These are phyloP conservation scores for Halocafeteria seosinensis DNA, from an alignment of 108 stramenopile genomes.

Conservation along the genomic window DNA sequence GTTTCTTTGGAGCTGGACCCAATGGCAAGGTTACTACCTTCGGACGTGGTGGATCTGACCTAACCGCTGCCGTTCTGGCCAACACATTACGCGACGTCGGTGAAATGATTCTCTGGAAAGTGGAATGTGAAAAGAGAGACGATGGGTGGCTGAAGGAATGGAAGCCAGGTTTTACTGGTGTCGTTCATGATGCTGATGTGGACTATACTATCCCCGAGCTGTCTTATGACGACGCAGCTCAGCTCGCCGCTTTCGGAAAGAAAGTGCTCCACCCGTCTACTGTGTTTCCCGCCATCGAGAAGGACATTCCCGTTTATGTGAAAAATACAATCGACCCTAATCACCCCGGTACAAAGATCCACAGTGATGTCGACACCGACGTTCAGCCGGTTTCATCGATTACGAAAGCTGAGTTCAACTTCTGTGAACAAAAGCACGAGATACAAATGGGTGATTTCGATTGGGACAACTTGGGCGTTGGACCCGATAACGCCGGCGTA, in stretches of 20 bases:
- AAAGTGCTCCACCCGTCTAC: not conserved
- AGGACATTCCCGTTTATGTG: not conserved
- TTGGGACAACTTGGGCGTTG: too few species aligned
- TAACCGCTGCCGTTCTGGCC: not conserved
- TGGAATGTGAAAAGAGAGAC: not conserved
- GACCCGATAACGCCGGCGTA: not conserved
- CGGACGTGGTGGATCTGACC: not conserved
- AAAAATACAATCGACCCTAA: not conserved
- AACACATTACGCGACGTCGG: not conserved
- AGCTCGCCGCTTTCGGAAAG: not conserved
- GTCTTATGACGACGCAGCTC: not conserved
- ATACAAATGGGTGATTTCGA: too few species aligned
- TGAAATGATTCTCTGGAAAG: not conserved
- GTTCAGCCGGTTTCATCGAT: not conserved
- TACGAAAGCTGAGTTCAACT: not conserved
- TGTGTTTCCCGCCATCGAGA: not conserved
- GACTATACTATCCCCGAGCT: not conserved
- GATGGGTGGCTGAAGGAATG: not conserved
- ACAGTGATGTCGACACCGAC: not conserved
- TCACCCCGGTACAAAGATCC: not conserved
- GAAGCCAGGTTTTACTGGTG: not conserved
- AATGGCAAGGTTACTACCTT: not conserved
- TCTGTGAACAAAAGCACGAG: not conserved
- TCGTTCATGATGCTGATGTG: not conserved
- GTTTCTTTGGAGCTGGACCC: not conserved